Evolutionary conservation across 169 alveolate species (phyloP).

Genomic region (Besnoitia besnoiti): DNA sequence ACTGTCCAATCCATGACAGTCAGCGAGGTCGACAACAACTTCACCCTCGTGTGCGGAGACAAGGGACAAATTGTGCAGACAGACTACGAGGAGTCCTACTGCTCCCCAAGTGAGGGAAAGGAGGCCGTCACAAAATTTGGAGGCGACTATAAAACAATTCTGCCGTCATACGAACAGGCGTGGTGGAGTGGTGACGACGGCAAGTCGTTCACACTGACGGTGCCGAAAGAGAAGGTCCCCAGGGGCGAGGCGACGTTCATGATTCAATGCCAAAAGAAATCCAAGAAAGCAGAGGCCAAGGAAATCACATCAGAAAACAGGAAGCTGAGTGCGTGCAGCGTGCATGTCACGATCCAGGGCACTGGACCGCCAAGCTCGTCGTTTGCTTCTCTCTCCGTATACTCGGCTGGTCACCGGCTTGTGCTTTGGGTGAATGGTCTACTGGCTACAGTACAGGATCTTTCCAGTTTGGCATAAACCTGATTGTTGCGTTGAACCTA

Average conservation of each 20-base stretch:
- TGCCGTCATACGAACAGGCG: not conserved
- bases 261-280: not conserved
- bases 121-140: not conserved
- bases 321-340: not conserved
- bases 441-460: too few species aligned
- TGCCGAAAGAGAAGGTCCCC: not conserved
- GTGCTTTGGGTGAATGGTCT: too few species aligned
- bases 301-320: not conserved
- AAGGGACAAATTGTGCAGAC: not conserved
- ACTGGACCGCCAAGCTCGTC: too few species aligned
- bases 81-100: not conserved
- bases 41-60: too few species aligned
- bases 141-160: not conserved
- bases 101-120: not conserved
- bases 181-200: not conserved
- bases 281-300: not conserved
- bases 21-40: not conserved
- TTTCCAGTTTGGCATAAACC: too few species aligned
- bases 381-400: too few species aligned
- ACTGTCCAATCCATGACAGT: not conserved
- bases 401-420: too few species aligned
- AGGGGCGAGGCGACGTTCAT: not conserved
- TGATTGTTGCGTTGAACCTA: too few species aligned
- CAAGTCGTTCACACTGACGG: not conserved
- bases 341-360: not conserved